Base-by-base conservation (phyloP, 2,329 filamentous ascomycete genomes). In the Aspergillus sp. region DNA sequence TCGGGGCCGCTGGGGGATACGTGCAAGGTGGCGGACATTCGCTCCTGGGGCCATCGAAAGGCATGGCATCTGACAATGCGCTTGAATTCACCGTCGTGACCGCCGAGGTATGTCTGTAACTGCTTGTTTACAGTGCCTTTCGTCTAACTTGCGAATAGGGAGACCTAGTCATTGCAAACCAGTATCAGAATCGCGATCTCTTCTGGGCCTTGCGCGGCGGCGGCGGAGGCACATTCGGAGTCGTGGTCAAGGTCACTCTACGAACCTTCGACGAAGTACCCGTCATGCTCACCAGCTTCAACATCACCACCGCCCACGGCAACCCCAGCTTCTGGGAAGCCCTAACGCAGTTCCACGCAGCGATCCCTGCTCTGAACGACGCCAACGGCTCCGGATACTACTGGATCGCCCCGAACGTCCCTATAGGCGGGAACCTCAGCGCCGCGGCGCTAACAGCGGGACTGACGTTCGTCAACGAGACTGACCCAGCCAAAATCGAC, bases 51-150 rank as follows among this genome's bases (percentile, higher is more conserved):
- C 73, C 73, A 48, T 62, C 76, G 35, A 78, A 78, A 54, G 74
- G 82, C 55, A 74, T 82, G 62, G 80, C 70, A 50, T 71, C 76
- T 3, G 79, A 82, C 60, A 74, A 80, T 60, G 70, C 79, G 5
- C 65, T 82, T 14, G 67, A 73, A 47, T 67, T 77, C 46, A 70
- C 79, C 49, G 69, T 82, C 9, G 74, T 82, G 4, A 75, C 74
- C 2, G 72, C 77, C 10, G 70, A 72, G 36, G 36, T 40, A 19
- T 16, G 36, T 40, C n/a, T 19, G 22, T 22, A 22, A 22, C 22
- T 30, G 26, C 26, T 30, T 30, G 26, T 30, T 8, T 30, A n/a
- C 17, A n/a, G n/a, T n/a, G 36, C 36, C 36, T 19, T 19, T 13
- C 36, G 36, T 40, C 36, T 40, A n/a, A 40, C 17, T 6, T 9